Percentiles rank a stretch among this genome's conserved stretches.
Evolutionary conservation across 129 eudicot genomes (phyloP).

Genomic region (Deinandra increscens): DNA sequence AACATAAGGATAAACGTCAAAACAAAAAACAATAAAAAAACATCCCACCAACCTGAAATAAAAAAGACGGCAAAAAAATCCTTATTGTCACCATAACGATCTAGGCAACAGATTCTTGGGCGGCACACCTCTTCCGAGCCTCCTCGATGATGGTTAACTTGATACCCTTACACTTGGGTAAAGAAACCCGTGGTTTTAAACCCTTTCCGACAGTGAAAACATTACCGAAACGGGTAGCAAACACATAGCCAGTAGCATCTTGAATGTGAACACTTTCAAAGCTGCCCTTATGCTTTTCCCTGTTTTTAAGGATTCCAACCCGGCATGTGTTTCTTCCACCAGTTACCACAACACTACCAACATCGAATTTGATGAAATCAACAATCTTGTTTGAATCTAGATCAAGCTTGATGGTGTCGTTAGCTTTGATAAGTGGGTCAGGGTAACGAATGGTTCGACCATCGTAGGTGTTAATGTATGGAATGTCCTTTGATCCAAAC

Average conservation of each 20-base stretch:
- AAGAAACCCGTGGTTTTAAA: conserved; percentile 62
- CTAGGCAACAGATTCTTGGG: conserved; percentile 32
- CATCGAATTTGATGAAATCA: conserved; percentile 59
- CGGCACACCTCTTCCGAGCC: conserved; percentile 50
- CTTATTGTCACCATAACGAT: neutral
- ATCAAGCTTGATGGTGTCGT: conserved; percentile 63
- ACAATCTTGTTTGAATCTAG: conserved; percentile 49
- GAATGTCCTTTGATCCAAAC: conserved; percentile 60
- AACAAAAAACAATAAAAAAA: conserved; percentile 17
- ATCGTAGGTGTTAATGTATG: conserved; percentile 60
- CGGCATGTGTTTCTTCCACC: conserved; percentile 66
- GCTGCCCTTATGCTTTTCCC: conserved; percentile 64
- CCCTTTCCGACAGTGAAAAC: conserved; percentile 60
- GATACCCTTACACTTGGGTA: conserved; percentile 67
- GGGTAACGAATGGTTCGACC: conserved; percentile 61
- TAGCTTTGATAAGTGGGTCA: conserved; percentile 65
- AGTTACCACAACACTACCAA: conserved; percentile 68
- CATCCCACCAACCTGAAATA: conserved; percentile 18
- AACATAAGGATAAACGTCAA: conserved; percentile 4
- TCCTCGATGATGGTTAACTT: conserved; percentile 59
- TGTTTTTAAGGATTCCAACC: conserved; percentile 53
- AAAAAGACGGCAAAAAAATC: neutral
- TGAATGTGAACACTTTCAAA: conserved; percentile 53
- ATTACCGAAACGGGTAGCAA: conserved; percentile 54
- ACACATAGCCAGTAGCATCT: conserved; percentile 53